Base-by-base conservation (phyloP, 768 basidiomycete genomes). In the Pholiota molesta region DNA sequence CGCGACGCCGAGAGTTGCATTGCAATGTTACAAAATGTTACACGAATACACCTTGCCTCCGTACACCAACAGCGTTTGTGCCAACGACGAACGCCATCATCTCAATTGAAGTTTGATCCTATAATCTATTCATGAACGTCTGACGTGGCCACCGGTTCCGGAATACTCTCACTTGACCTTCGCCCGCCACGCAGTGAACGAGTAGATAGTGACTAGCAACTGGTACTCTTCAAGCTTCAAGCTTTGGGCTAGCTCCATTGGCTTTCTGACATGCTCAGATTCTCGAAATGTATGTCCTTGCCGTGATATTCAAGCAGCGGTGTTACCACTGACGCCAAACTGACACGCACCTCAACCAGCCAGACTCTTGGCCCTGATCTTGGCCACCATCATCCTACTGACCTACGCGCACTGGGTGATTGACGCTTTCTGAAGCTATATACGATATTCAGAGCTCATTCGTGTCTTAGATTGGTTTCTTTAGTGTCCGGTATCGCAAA, bases 401-500 rank as follows among this genome's bases (percentile, higher is more conserved):
- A 19, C 47, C 4, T 49, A 49, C 47, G 19, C 23, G 19, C 47
- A 49, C 23, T 49, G 7, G 19, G 47, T 49, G 13, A 21, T 23
- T 49, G 11, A 1, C 17, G 6, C 23, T 9, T 13, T 6, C 4
- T 19, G 19, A 23, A 13, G 9, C 6, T 31, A 26, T 1, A 49
- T 5, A 11, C 35, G 35, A 13, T 26, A 1, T 26, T 26, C 5
- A 28, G 13, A 19, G 13, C 5, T 44, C 47, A 49, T 26, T 49
- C 3, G 3, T 49, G 4, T 14, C 11, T 1, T 26, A 49, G 47
- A 49, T 26, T 14, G 47, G 23, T 21, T 21, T 58, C 0, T 39
- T 58, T 9, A 17, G 37, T 17, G 33, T 51, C 28, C 57, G 42
- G n/a, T 58, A 23, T n/a, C 19, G 33, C 26, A 58, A 58, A 51